Evolutionary conservation across 352 stramenopile genomes (phyloP), one percentile per base, ranked within the genome.

Genomic region (Globisporangium perplexum): DNA sequence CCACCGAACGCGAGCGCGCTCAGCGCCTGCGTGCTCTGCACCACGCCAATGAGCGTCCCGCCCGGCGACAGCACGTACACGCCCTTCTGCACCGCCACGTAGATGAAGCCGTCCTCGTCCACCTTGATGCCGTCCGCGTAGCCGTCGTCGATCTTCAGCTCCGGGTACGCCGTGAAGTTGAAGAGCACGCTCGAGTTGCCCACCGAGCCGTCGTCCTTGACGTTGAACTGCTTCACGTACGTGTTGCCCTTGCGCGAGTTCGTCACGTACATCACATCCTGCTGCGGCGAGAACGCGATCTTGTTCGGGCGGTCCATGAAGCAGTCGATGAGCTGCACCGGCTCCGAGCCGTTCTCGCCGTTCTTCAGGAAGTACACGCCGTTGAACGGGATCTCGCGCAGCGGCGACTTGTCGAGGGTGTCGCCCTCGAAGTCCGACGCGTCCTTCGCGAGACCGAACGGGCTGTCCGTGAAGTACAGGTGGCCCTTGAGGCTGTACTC

Each of bases 241-340:
- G 81, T 83, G 64, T 90, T 81, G 57, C 66, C 66, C 63, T 75
- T 83, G 57, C 82, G 76, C 53, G 81, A 85, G 69, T 92, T 92
- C 26, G 72, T 86, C 51, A 90, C 72, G 66, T 92, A 92, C 74
- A 92, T 85, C 41, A 74, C 59, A 56, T 88, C 73, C 44, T 87
- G 65, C 31, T 75, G 55, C 8, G 81, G 78, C 20, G 78, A 88
- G 55, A 92, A 90, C 20, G 81, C 81, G 38, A 92, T 88, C 65
- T 89, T 88, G 67, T 89, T 89, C n/a, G 81, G 81, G 11, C 81
- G 78, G 41, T 80, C 80, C 77, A 92, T 88, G 49, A 69, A 68
- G 47, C 78, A 88, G 43, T 92, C 81, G 39, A 90, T 50, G 20
- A 87, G 70, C 47, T 82, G 66, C 26, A 89, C 70, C 1, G 48